A percentile compares a stretch with the other conserved stretches of the same genome.
phyloP scores from a whole-genome alignment of 768 basidiomycete genomes.

The Brasilioporus rufonigricans region DNA sequence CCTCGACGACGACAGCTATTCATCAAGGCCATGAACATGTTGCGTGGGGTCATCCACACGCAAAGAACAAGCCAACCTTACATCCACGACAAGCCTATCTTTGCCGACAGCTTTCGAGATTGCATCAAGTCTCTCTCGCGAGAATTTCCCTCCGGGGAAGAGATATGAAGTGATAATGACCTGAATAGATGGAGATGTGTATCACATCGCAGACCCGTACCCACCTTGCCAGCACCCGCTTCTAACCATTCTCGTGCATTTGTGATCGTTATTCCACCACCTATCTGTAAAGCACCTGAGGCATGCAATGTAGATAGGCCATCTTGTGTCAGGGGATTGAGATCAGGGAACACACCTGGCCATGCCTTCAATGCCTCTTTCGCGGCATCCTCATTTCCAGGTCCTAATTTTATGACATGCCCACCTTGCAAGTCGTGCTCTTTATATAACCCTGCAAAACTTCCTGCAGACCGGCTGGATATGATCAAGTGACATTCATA shows the following conservation, averaged over 20 bases:
- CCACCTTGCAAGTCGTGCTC: conserved; percentile 72
- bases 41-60: background rate
- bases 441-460: conserved; percentile 80
- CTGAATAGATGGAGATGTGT: conserved; percentile 39
- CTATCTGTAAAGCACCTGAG: conserved; percentile 80
- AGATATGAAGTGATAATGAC: conserved; percentile 98
- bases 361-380: conserved; percentile 77
- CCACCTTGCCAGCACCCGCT: conserved; percentile 86
- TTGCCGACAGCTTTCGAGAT: conserved; percentile 70
- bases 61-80: conserved; percentile 57
- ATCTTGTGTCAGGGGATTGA: background rate
- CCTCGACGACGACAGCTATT: conserved; percentile 77
- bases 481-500: conserved; percentile 6
- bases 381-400: conserved; percentile 88
- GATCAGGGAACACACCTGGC: conserved; percentile 53
- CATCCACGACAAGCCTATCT: conserved; percentile 89
- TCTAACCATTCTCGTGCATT: conserved; percentile 87
- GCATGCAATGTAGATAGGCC: background rate
- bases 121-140: conserved; percentile 60
- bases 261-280: conserved; percentile 82
- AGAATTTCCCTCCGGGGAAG: conserved; percentile 83
- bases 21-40: background rate
- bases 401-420: conserved; percentile 95
- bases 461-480: conserved; percentile 67
- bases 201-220: conserved; percentile 9